Conservation (phyloP, 2,329 filamentous ascomycete genomes). For the Raffaelea arxii region DNA sequence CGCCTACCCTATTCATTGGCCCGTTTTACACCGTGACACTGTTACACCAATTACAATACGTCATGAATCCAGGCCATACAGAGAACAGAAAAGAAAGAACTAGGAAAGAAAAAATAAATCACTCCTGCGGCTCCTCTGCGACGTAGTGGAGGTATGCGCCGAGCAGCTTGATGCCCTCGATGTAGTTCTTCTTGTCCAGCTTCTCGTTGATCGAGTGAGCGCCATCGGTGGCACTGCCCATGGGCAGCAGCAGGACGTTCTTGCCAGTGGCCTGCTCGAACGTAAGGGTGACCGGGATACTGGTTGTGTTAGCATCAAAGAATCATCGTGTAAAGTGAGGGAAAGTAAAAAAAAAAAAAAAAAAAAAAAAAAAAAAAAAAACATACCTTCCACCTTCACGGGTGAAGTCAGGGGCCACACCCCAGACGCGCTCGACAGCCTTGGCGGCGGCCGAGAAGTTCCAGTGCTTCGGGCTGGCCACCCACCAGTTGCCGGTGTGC, state of each 20-base stretch:
- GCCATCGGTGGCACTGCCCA: slow-evolving; percentile 94
- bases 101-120: no score
- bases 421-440: slow-evolving; percentile 93
- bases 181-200: slow-evolving; percentile 93
- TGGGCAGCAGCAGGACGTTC: slow-evolving; percentile 89
- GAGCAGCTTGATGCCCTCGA: slow-evolving; percentile 92
- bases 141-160: slow-evolving; percentile 95
- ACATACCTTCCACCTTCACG: slow-evolving; percentile 79
- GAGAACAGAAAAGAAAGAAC: no score
- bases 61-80: no score
- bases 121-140: slow-evolving; percentile 64
- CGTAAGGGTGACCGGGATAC: slow-evolving; percentile 91
- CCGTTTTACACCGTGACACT: no score
- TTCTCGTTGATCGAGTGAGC: slow-evolving; percentile 99
- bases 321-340: not conserved
- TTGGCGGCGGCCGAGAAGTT: slow-evolving; percentile 93
- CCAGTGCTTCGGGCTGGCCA: slow-evolving; percentile 95
- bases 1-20: no score
- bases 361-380: slow-evolving; percentile 4
- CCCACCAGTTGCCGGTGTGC: slow-evolving; percentile 98
- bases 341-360: not conserved
- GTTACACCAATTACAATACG: no score
- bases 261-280: slow-evolving; percentile 98
- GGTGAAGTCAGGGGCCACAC: slow-evolving; percentile 87
- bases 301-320: slow-evolving; percentile 23